Base-by-base conservation (phyloP, 2,329 filamentous ascomycete species). In the Sporothrix humicola region DNA sequence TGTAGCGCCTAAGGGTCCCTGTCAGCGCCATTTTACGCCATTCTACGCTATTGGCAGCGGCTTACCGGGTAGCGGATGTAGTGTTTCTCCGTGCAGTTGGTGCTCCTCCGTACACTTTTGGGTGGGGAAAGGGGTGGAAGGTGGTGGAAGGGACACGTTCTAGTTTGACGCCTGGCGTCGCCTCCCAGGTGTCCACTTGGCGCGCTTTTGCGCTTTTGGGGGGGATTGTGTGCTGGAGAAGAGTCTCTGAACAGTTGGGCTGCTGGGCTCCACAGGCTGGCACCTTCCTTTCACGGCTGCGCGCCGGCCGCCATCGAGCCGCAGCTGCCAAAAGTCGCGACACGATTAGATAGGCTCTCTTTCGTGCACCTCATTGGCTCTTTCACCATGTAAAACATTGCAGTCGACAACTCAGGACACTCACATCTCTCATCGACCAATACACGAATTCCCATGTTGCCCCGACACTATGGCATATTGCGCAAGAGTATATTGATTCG, bases 111-210 rank as follows among this genome's bases (percentile, higher is more conserved):
- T 37, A 5, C 31, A 37, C 31, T 37, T 3, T 37, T 37, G 26
- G 48, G 58, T 46, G 52, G 56, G 42, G 44, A 54, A 71, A 46
- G 50, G 59, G 20, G 59, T 72, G 63, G 69, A 74, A 74, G 26
- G 63, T 50, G 48, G 56, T 71, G 50, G 69, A 75, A 73, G 74
- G 72, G 75, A 73, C 75, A 76, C 75, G 75, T 75, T 75, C 66
- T 61, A 71, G 63, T 13, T 54, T 7, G 6, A 23, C 13, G 46
- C 58, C 54, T 20, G 5, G 42, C 15, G 37, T 31, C 37, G 52
- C 52, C 48, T 37, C 50, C 61, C n/a, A n/a, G 23, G 42, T 65
- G 42, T 20, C 61, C 61, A 65, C 61, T 26, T 65, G 42, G 61
- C 61, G 61, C 42, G 13, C 12, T 66, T 46, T 7, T 31, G 15